Percentiles rank a stretch among this genome's conserved stretches.
Conservation (phyloP, 345 rosid species). For the Abelmoschus esculentus region DNA sequence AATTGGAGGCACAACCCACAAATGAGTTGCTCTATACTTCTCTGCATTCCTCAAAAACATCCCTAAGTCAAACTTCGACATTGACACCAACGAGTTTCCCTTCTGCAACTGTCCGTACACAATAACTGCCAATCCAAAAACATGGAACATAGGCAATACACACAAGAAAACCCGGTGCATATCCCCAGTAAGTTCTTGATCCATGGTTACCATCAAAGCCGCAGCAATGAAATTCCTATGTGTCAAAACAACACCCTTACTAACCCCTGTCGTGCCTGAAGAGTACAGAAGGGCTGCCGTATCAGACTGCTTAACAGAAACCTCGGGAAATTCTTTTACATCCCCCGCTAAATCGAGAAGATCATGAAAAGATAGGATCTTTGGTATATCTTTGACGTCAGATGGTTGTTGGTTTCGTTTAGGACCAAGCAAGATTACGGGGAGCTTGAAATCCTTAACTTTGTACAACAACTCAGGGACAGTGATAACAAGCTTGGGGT, state of each 20-base stretch:
- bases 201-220: conserved; percentile 35
- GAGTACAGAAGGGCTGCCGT: conserved; percentile 68
- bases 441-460: conserved; percentile 51
- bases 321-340: conserved; percentile 35
- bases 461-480: conserved; percentile 53
- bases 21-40: conserved; percentile 54
- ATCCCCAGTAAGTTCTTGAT: conserved; percentile 54
- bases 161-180: conserved; percentile 46
- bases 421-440: conserved; percentile 49
- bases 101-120: conserved; percentile 48
- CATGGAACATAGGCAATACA: conserved; percentile 86
- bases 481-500: conserved; percentile 60
- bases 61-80: conserved; percentile 66
- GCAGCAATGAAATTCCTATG: conserved; percentile 81
- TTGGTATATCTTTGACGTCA: conserved; percentile 16
- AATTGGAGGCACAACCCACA: conserved; percentile 88
- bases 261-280: conserved; percentile 79
- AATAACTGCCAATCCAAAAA: conserved; percentile 61
- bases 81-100: conserved; percentile 54
- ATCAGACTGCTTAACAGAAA: conserved; percentile 49
- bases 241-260: conserved; percentile 76
- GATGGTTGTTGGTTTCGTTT: conserved; percentile 16
- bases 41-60: conserved; percentile 40
- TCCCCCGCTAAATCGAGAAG: conserved; percentile 43
- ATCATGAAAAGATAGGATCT: conserved; percentile 33